Percentiles rank a stretch among this genome's conserved stretches.
These are phyloP conservation scores for Striga hermonthica DNA, from an alignment of 305 asterid genomes.

Conservation along the genomic window DNA sequence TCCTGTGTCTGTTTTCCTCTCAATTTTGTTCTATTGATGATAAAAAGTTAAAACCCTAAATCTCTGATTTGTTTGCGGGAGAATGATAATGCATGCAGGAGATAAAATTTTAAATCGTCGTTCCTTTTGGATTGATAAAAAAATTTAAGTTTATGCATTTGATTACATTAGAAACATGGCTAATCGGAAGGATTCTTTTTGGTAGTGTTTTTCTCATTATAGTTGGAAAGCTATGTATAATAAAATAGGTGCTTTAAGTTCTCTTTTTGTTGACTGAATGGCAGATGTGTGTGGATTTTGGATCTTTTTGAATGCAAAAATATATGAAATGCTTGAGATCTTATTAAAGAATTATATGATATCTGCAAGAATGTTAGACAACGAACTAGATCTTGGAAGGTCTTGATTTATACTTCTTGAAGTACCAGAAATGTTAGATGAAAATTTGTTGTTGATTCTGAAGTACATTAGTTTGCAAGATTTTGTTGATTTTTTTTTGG, in stretches of 20 bases:
- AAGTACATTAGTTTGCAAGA: constrained; percentile 1
- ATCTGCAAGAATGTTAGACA: not conserved
- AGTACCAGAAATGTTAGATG: constrained; percentile 9
- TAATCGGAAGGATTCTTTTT: constrained; percentile 19
- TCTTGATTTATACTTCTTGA: constrained; percentile 13
- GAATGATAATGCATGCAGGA: constrained; percentile 42
- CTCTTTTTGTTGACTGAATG: constrained; percentile 19
- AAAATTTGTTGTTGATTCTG: constrained; percentile 2
- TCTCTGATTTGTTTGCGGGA: constrained; percentile 23
- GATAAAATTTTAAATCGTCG: constrained; percentile 15
- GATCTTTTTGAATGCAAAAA: constrained; percentile 14
- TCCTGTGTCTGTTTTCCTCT: not conserved
- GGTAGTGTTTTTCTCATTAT: constrained; percentile 5
- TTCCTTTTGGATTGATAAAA: constrained; percentile 23
- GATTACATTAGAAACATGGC: constrained; percentile 1
- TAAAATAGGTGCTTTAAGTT: constrained; percentile 13
- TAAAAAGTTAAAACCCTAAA: constrained; percentile 35
- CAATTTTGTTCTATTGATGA: constrained; percentile 3
- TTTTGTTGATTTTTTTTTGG: no score
- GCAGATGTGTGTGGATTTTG: constrained; percentile 15
- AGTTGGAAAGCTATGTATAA: constrained; percentile 12
- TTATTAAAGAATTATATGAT: constrained; percentile 2
- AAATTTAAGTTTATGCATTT: not conserved
- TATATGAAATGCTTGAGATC: constrained; percentile 27
- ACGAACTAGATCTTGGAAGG: constrained; percentile 5